Percentiles rank a stretch among this genome's conserved stretches.
These are phyloP conservation scores for Fusarium oligoseptatum DNA, from an alignment of 2,329 filamentous ascomycete genomes.

Conservation along the genomic window DNA sequence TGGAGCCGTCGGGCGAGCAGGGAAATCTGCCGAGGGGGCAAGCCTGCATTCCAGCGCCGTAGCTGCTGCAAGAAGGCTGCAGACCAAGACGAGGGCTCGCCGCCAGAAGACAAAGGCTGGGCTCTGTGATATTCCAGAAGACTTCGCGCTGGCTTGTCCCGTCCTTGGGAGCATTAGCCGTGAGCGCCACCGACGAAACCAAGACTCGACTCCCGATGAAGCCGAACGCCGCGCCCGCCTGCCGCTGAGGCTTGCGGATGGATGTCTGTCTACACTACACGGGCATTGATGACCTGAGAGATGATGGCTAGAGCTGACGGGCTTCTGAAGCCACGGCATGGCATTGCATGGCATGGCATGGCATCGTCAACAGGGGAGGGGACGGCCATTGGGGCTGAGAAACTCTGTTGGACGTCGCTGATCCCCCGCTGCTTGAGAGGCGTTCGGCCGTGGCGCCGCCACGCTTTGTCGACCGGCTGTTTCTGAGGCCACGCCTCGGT, in stretches of 20 bases:
- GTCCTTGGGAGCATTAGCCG: conserved; percentile 11
- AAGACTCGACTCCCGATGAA: conserved; percentile 23
- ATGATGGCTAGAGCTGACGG: not conserved
- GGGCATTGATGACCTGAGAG: conserved; percentile 17
- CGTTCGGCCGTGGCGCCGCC: conserved; percentile 46
- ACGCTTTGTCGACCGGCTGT: conserved; percentile 36
- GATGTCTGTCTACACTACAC: too few relatives aligned
- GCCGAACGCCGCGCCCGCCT: conserved; percentile 25
- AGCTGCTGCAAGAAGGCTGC: conserved; percentile 11
- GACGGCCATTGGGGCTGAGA: conserved; percentile 13
- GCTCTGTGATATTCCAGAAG: conserved; percentile 48
- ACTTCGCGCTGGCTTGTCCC: conserved; percentile 40
- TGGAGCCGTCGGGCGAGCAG: conserved; percentile 36
- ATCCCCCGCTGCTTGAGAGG: conserved; percentile 33
- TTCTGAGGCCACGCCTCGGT: conserved; percentile 35
- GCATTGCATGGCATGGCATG: not conserved
- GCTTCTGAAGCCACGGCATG: not conserved
- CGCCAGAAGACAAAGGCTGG: conserved; percentile 17
- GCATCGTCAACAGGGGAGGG: not conserved
- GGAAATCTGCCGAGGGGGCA: conserved; percentile 45
- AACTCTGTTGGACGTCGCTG: conserved; percentile 37
- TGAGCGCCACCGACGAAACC: conserved; percentile 9
- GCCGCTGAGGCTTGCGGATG: too few relatives aligned
- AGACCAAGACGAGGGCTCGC: conserved; percentile 15
- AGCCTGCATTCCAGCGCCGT: conserved; percentile 34